Percentiles rank a stretch among this genome's conserved stretches.
phyloP scores from a whole-genome alignment of 176 grass and related monocot genomes.

The Aegilops umbellulata region DNA sequence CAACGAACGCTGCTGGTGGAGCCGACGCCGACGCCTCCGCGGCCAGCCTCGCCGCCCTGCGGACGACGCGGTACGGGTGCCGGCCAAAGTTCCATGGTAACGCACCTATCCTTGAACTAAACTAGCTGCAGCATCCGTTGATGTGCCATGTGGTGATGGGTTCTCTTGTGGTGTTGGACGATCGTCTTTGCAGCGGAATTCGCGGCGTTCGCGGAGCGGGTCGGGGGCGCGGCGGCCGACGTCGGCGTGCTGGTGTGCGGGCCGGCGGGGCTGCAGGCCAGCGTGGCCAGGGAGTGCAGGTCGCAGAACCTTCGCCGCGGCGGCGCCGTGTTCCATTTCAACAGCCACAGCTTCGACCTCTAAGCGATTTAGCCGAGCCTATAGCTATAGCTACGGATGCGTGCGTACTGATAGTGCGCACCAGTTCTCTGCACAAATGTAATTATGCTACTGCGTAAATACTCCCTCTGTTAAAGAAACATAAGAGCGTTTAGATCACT shows the following conservation, averaged over 20 bases:
- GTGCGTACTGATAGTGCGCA: neutral
- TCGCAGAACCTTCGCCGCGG: conserved; percentile 57
- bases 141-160: neutral
- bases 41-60: conserved; percentile 43
- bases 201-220: conserved; percentile 42
- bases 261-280: conserved; percentile 60
- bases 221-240: conserved; percentile 24
- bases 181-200: conserved; percentile 36
- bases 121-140: neutral
- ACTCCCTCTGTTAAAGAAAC: too few species aligned
- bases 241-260: conserved; percentile 78
- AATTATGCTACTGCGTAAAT: neutral
- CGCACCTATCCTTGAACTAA: neutral
- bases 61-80: conserved; percentile 67
- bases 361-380: conserved; percentile 12
- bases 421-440: neutral
- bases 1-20: neutral
- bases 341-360: conserved; percentile 97
- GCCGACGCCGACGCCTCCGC: neutral
- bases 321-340: conserved; percentile 82
- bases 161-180: neutral
- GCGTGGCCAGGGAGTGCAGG: conserved; percentile 79
- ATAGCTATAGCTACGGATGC: neutral
- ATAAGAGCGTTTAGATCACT: too few species aligned
- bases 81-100: conserved; percentile 89